Evolutionary conservation across 2,329 filamentous ascomycete species (phyloP), one percentile per base, ranked within the genome.

Genomic region (Volutella citrinella): DNA sequence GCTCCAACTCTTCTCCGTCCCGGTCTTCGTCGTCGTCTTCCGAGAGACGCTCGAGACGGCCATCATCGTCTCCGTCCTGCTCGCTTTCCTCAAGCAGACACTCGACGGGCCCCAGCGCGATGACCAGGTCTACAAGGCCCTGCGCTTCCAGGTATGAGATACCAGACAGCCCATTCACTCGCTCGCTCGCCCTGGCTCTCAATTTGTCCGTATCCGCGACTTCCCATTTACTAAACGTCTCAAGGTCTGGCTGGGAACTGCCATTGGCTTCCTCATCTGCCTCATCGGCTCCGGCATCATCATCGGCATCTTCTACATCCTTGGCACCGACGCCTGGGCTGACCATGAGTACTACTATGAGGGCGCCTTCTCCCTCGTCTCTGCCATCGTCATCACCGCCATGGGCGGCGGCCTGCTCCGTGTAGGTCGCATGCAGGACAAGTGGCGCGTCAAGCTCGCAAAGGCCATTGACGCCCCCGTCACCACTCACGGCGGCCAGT

Each of bases 11-110:
- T 90, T 90, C 58, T 77, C 84, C 39, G 79, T 88, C 10, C 84
- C 84, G 49, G 80, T 95, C 30, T 95, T 95, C 68, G 89, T 95
- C 66, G 87, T 95, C 60, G 82, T 87, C 65, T 94, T 95, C 59
- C 82, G 89, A 54, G 89, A 95, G 66, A 80, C 81, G 27, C 69
- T 95, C 33, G 88, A 95, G 68, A 85, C 84, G 2, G 82, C 77
- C 52, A 88, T 95, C 55, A 86, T 95, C 51, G 80, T 94, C 42
- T 93, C 88, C 0, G 84, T 95, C 12, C 70, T 95, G 17, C 75
- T 95, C 19, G 80, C 87, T 12, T 94, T 93, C 59, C 67, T 94
- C 38, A 93, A 91, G 60, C 85, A 93, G 61, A 86, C 83, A 3
- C 74, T 94, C 26, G 70, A 69, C 42, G 78, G 78, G 3, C 76